Conservation (phyloP, 169 alveolate species). For the Babesia divergens region DNA sequence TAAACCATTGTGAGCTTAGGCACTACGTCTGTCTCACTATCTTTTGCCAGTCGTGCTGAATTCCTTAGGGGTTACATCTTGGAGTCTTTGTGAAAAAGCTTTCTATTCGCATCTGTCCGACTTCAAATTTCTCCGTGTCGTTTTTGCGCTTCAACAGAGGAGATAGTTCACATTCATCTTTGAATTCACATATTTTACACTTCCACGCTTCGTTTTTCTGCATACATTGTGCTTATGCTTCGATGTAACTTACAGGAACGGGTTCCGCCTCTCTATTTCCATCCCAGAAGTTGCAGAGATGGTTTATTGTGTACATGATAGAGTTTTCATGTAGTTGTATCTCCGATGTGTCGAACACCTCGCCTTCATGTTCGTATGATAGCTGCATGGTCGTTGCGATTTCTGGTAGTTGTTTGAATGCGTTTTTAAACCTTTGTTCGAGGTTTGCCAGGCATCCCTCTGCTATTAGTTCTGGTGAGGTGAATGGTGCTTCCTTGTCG, state of each 20-base stretch:
- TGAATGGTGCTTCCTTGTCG: slow-evolving; percentile 67
- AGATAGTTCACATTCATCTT: slow-evolving; percentile 70
- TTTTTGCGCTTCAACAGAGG: slow-evolving; percentile 21
- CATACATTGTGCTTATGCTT: background rate
- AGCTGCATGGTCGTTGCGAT: slow-evolving; percentile 74
- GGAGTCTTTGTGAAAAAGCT: background rate
- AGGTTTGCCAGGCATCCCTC: slow-evolving; percentile 69
- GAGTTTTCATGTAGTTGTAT: slow-evolving; percentile 65
- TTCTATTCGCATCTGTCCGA: slow-evolving; percentile 8
- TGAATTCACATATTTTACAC: slow-evolving; percentile 77
- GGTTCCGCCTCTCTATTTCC: slow-evolving; percentile 73
- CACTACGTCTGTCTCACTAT: too few species aligned
- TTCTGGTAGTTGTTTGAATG: slow-evolving; percentile 69
- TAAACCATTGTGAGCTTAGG: too few species aligned
- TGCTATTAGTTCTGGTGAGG: slow-evolving; percentile 58
- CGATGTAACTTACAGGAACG: slow-evolving; percentile 46
- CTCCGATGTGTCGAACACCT: slow-evolving; percentile 59
- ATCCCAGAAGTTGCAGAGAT: slow-evolving; percentile 75
- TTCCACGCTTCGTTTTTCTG: slow-evolving; percentile 75
- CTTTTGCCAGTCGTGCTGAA: too few species aligned
- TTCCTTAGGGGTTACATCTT: too few species aligned
- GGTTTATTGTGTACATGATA: slow-evolving; percentile 63
- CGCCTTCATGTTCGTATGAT: slow-evolving; percentile 73
- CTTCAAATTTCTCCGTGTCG: too few species aligned
- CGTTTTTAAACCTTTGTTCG: slow-evolving; percentile 47